Evolutionary conservation across 2,329 filamentous ascomycete species (phyloP), one percentile per base, ranked within the genome.

Genomic region (Xylariaceae sp.): DNA sequence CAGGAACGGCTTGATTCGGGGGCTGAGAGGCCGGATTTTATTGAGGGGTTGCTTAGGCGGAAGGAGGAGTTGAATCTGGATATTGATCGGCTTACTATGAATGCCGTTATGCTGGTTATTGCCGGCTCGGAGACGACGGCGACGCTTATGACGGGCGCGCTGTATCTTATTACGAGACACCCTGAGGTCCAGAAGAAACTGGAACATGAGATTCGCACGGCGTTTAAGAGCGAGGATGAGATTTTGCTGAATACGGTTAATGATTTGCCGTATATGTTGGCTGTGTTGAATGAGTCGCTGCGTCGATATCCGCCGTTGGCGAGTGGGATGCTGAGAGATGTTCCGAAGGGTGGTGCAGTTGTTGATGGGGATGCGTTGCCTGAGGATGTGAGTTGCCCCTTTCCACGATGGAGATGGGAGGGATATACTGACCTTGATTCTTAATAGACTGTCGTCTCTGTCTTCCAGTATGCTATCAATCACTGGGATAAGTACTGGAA

Each of bases 121-220:
- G 79, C 78, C 4, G 79, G 80, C 3, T 78, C 76, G 2, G 80
- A 82, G 64, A 83, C 80, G 4, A 81, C 79, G 0, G 77, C 80
- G 0, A 80, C 78, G 0, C 68, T 77, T 2, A 70, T 82, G 13
- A 68, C 73, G 61, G 66, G 77, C 63, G 65, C 71, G 61, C 64
- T 70, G 0, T 81, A 73, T 60, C 67, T 77, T 3, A 68, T 82
- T 7, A 66, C 78, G 2, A 71, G 68, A 3, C 69, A 78, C 57
- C 74, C 73, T 0, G 61, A 70, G 2, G 63, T 64, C 11, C 65
- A 75, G 11, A 51, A 65, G n/a, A 75, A 68, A 54, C 54, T 79
- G 11, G 67, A 67, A 2, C 23, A 71, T 4, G 78, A 80, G 66
- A 71, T 80, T 7, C 73, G 77, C 6, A 64, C 67, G 0, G 49